Percentiles rank a stretch among this genome's conserved stretches.
phyloP scores from a whole-genome alignment of 805 yeast species.

The Yarrowia sp. region DNA sequence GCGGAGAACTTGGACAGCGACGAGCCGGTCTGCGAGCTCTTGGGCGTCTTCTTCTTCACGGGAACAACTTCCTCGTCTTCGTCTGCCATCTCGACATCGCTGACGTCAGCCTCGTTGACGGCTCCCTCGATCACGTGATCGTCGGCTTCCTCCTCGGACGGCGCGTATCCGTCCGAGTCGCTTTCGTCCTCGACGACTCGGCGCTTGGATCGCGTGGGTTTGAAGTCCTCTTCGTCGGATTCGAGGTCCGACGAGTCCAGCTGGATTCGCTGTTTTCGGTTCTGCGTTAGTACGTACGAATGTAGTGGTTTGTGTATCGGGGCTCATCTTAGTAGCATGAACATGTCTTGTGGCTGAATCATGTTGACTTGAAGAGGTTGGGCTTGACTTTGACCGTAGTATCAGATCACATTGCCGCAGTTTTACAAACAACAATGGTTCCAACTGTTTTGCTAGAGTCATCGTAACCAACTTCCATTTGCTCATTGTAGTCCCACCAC shows the following conservation, averaged over 20 bases:
- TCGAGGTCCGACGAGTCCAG: not conserved
- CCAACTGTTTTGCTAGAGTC: too few relatives aligned
- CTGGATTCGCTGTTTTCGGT: constrained; percentile 10
- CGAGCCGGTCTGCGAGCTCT: not conserved
- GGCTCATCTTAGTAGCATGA: too few relatives aligned
- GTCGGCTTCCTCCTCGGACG: constrained; percentile 7
- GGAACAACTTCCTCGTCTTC: constrained; percentile 3
- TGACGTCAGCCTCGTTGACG: constrained; percentile 13
- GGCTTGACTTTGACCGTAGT: too few relatives aligned
- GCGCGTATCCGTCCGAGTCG: constrained; percentile 1
- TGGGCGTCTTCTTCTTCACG: constrained; percentile 3
- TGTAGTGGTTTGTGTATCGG: too few relatives aligned
- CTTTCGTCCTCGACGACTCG: constrained; percentile 14
- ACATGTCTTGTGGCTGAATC: too few relatives aligned
- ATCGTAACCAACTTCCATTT: too few relatives aligned
- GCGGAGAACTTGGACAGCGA: constrained; percentile 12
- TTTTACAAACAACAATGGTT: too few relatives aligned
- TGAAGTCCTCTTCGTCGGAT: not conserved
- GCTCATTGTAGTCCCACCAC: too few relatives aligned
- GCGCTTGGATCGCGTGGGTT: not conserved
- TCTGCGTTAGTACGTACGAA: not conserved
- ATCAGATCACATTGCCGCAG: too few relatives aligned
- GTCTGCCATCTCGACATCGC: constrained; percentile 16
- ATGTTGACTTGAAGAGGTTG: too few relatives aligned
- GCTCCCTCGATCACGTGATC: constrained; percentile 20